Evolutionary conservation across 768 basidiomycete genomes (phyloP).

Genomic region (Auricularia auricula-judae): DNA sequence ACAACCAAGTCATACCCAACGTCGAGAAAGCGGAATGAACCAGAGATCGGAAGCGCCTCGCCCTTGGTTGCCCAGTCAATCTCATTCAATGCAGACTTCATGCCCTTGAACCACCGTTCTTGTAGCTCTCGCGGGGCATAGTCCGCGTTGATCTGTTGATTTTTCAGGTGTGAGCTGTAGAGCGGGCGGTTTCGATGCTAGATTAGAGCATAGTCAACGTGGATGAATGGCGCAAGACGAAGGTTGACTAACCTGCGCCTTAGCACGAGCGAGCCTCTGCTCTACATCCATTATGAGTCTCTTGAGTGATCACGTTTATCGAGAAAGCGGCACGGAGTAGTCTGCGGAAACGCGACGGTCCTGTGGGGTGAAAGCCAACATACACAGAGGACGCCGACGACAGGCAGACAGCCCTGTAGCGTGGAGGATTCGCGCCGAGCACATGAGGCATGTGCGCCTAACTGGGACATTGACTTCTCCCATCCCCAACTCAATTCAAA

Average conservation of each 20-base stretch:
- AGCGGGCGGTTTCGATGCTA: neutral
- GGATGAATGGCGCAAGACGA: neutral
- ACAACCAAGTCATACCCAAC: conserved; percentile 14
- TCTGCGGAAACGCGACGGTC: no score
- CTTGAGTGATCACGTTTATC: no score
- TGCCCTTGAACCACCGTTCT: conserved; percentile 9
- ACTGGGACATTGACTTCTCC: no score
- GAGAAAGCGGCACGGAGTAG: no score
- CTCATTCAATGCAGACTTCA: conserved; percentile 12
- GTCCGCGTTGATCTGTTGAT: conserved; percentile 8
- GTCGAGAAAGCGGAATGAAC: conserved; percentile 17
- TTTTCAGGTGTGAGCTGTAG: conserved; percentile 1
- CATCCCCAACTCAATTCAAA: no score
- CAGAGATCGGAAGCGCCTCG: conserved; percentile 3
- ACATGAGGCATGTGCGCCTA: no score
- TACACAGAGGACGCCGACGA: no score
- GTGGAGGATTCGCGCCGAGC: no score
- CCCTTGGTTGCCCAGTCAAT: conserved; percentile 9
- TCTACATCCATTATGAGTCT: no score
- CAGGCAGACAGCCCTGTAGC: no score
- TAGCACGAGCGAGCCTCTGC: neutral
- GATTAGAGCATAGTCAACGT: neutral
- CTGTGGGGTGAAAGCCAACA: no score
- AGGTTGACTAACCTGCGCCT: neutral
- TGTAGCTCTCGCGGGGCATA: neutral